Base-by-base conservation (phyloP, 2,329 filamentous ascomycete species). In the Colletotrichum tanaceti region DNA sequence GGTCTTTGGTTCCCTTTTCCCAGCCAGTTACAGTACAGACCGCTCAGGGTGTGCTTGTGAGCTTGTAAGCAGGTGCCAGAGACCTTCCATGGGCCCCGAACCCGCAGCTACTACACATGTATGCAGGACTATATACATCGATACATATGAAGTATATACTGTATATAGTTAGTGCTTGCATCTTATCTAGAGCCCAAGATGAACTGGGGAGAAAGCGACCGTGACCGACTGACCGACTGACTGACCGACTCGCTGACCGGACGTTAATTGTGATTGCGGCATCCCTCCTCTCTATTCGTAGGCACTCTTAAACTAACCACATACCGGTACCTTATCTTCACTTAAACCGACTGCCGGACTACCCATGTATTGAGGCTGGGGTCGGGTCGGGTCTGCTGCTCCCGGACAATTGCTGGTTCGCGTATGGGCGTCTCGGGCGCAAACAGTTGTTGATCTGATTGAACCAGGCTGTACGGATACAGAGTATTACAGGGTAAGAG, bases 21-120 rank as follows among this genome's bases (percentile, higher is more conserved):
- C 6, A 13, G 32, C 28, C 18, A 20, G 5, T 14, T 14, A 16
- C 52, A n/a, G n/a, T n/a, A n/a, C n/a, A n/a, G n/a, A n/a, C n/a
- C n/a, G n/a, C n/a, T n/a, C n/a, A n/a, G n/a, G n/a, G n/a, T n/a
- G n/a, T n/a, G n/a, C n/a, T n/a, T n/a, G n/a, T n/a, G n/a, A n/a
- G n/a, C n/a, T n/a, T n/a, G n/a, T 55, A 57, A 57, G 64, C 64
- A 63, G 28, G 53, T 59, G 20, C 43, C 58, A 57, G 28, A 28
- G 28, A n/a, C n/a, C 43, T 35, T 18, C 2, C 28, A 28, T 28
- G 28, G 28, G 28, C 28, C 47, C n/a, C 18, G 63, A 61, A 47
- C 38, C 53, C 24, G 35, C 35, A 32, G n/a, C n/a, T n/a, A n/a
- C n/a, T n/a, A n/a, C n/a, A n/a, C n/a, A n/a, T n/a, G n/a, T n/a